Evolutionary conservation across 177 flowering plant species (phyloP), one percentile per base, ranked within the genome.

Genomic region (Telopea speciosissima): DNA sequence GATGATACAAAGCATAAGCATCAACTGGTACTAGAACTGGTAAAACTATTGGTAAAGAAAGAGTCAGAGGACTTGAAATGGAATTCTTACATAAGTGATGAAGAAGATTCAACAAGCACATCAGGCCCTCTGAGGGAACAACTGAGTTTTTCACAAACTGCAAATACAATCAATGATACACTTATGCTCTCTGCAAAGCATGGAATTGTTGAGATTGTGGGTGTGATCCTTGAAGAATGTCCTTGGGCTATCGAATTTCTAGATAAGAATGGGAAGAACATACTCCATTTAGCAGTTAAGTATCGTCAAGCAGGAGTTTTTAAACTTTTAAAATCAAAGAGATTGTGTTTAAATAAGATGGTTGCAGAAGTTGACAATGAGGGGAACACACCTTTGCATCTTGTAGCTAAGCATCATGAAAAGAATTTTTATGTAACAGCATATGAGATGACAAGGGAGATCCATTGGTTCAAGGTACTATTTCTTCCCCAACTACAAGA

Each of bases 351-450:
- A 3, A 8, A 12, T 63, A 63, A 28, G 8, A 63, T 63, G 65
- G n/a, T 28, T 63, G 36, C 36, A 3, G 65, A 14, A 9, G 36
- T 63, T 26, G 65, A 63, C 36, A 63, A 25, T 5, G 65, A 63
- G 4, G 36, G 65, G 65, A 63, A 63, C 21, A 63, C 65, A 13
- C n/a, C 40, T 26, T 26, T 63, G 65, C 65, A 63, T 63, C 65
- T 63, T 63, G 65, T 36, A 25, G 65, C 40, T 16, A 63, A 25
- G 36, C 6, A 24, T 9, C 36, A 28, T 2, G 40, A 63, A 12
- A 13, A 9, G 2, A 5, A 25, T 63, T 14, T 13, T 25, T 14
- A 28, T 24, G 21, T 28, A 5, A 14, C 36, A 63, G 36, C 4
- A 26, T 36, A 25, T 28, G 31, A 28, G 65, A 25, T 63, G 65